Evolutionary conservation across 129 eudicot species (phyloP).

Genomic region (Pulicaria dysenterica): DNA sequence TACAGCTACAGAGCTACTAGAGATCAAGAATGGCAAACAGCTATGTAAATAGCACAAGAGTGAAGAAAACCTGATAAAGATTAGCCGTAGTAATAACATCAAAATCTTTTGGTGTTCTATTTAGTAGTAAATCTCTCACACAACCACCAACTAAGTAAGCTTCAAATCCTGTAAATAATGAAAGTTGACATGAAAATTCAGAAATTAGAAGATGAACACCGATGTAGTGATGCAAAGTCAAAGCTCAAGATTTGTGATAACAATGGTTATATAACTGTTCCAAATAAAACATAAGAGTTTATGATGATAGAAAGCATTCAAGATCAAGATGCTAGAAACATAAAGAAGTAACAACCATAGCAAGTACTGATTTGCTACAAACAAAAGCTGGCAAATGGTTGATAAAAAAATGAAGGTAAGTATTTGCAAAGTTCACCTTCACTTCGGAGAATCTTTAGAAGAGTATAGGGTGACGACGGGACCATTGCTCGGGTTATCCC

Average conservation of each 20-base stretch:
- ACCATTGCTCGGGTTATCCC: constrained; percentile 60
- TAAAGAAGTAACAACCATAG: not conserved
- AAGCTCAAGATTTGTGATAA: not conserved
- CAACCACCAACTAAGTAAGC: constrained; percentile 99
- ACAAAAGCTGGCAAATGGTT: not conserved
- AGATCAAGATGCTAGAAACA: not conserved
- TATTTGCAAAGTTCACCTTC: constrained; percentile 46
- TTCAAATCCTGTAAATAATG: constrained; percentile 59
- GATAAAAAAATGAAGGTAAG: not conserved
- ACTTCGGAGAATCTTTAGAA: constrained; percentile 57
- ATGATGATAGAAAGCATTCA: not conserved
- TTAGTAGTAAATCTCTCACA: constrained; percentile 88
- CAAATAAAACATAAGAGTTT: not conserved
- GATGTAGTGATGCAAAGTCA: constrained; percentile 12
- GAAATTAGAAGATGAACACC: not conserved
- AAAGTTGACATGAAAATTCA: constrained; percentile 13
- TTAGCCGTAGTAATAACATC: constrained; percentile 91
- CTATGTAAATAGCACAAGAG: constrained; percentile 17
- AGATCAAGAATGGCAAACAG: not conserved
- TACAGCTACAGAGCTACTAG: not conserved
- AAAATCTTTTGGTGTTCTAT: constrained; percentile 83
- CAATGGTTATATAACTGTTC: constrained; percentile 3
- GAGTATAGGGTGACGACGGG: constrained; percentile 59
- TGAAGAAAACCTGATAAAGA: constrained; percentile 63
- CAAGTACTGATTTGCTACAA: not conserved